A percentile compares a stretch with the other conserved stretches of the same genome.
Conservation (phyloP, 2,329 filamentous ascomycete genomes). For the Xylariomycetidae sp. region DNA sequence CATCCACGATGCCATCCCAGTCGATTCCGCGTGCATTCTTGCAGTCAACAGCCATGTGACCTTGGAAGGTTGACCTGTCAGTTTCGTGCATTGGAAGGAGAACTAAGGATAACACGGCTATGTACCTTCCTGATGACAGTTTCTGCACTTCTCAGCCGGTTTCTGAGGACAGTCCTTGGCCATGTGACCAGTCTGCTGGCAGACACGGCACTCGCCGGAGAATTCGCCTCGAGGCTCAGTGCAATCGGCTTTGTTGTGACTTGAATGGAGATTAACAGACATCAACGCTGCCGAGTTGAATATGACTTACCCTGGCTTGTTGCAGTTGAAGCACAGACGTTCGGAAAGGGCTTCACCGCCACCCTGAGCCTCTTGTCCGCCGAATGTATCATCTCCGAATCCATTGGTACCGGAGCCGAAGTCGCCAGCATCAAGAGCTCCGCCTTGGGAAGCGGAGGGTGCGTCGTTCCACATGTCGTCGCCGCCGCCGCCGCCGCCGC, state of each 20-base stretch:
- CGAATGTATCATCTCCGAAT: constrained; percentile 3
- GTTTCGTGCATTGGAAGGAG: constrained; percentile 1
- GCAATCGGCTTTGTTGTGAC: constrained; percentile 61
- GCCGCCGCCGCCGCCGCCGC: constrained; percentile 1
- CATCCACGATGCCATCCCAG: constrained; percentile 43
- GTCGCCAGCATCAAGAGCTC: constrained; percentile 3
- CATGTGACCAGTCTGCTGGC: constrained; percentile 48
- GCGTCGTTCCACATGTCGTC: constrained; percentile 1
- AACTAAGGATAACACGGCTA: constrained; percentile 1
- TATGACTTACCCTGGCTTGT: constrained; percentile 41
- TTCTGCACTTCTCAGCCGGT: constrained; percentile 51
- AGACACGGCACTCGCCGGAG: constrained; percentile 46
- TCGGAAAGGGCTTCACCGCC: constrained; percentile 13
- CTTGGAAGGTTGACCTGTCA: constrained; percentile 29
- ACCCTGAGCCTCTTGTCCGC: constrained; percentile 5
- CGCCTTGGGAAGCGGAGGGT: too few relatives aligned
- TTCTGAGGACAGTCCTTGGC: constrained; percentile 60
- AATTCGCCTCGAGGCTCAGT: constrained; percentile 25
- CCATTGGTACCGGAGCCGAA: constrained; percentile 10
- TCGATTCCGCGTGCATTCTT: constrained; percentile 56
- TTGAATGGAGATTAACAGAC: constrained; percentile 16
- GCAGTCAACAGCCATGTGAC: constrained; percentile 53
- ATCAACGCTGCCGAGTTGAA: constrained; percentile 1
- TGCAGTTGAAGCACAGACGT: constrained; percentile 49
- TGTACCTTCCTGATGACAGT: constrained; percentile 58